Conservation (phyloP, 768 basidiomycete species). For the Lentinula guzmanii region DNA sequence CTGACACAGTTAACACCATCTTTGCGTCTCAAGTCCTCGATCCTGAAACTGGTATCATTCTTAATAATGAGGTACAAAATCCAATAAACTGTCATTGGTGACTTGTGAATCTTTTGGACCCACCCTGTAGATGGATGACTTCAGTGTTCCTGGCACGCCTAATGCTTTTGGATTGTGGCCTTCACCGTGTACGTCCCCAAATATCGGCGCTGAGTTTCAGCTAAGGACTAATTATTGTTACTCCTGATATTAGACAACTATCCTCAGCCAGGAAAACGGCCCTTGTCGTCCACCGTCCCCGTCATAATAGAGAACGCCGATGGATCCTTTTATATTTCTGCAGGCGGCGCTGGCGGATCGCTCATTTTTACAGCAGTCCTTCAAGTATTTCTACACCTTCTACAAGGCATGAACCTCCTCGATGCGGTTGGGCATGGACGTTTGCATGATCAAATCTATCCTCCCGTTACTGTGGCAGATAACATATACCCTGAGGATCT, state of each 20-base stretch:
- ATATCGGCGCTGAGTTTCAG: not conserved
- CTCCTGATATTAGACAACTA: conserved; percentile 61
- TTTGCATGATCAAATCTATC: conserved; percentile 64
- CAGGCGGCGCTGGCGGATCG: conserved; percentile 87
- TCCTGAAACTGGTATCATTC: conserved; percentile 77
- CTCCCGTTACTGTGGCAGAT: conserved; percentile 39
- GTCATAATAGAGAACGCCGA: conserved; percentile 74
- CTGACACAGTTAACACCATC: conserved; percentile 83
- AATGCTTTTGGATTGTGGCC: conserved; percentile 82
- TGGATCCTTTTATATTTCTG: conserved; percentile 63
- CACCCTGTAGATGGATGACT: conserved; percentile 74
- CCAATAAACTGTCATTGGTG: not conserved
- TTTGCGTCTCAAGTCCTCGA: conserved; percentile 90
- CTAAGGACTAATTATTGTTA: conserved; percentile 2
- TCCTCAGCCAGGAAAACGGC: conserved; percentile 82
- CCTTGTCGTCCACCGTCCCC: conserved; percentile 80
- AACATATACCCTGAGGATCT: conserved; percentile 33
- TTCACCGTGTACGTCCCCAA: conserved; percentile 56
- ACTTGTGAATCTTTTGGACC: not conserved
- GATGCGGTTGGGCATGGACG: conserved; percentile 58
- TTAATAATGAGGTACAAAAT: conserved; percentile 76
- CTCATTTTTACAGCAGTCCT: conserved; percentile 77
- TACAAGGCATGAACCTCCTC: conserved; percentile 72
- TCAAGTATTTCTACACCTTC: conserved; percentile 74
- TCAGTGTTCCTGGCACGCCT: conserved; percentile 77